A percentile compares a stretch with the other conserved stretches of the same genome.
Conservation (phyloP, 148 eudicot genomes). For the Fagopyrum esculentum region DNA sequence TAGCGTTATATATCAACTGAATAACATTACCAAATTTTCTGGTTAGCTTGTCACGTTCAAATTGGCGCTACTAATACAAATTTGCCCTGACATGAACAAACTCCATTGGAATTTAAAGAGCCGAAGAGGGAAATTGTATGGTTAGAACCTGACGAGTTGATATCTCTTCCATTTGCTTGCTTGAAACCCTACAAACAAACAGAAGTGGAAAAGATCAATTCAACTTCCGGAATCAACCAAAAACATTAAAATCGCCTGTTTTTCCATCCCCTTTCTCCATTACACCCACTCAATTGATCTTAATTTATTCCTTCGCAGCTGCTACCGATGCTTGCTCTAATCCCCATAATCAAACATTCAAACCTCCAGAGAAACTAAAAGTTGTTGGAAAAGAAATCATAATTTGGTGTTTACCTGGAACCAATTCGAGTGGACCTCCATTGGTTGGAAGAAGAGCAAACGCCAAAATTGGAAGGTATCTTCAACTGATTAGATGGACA, state of each 20-base stretch:
- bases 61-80: neutral
- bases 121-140: neutral
- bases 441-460: neutral
- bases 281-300: neutral
- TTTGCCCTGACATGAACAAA: neutral
- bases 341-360: neutral
- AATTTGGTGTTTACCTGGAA: conserved; percentile 10
- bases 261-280: neutral
- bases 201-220: neutral
- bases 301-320: neutral
- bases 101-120: neutral
- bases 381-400: neutral
- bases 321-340: neutral
- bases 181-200: neutral
- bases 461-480: conserved; percentile 2
- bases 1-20: neutral
- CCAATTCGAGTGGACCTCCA: conserved; percentile 6
- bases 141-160: neutral
- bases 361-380: neutral
- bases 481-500: conserved; percentile 5
- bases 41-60: neutral
- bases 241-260: neutral
- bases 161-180: neutral
- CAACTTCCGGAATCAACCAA: neutral
- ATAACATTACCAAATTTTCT: neutral